These are phyloP conservation scores for Nemania sp. DNA, from an alignment of 2,329 filamentous ascomycete species.

Conservation along the genomic window DNA sequence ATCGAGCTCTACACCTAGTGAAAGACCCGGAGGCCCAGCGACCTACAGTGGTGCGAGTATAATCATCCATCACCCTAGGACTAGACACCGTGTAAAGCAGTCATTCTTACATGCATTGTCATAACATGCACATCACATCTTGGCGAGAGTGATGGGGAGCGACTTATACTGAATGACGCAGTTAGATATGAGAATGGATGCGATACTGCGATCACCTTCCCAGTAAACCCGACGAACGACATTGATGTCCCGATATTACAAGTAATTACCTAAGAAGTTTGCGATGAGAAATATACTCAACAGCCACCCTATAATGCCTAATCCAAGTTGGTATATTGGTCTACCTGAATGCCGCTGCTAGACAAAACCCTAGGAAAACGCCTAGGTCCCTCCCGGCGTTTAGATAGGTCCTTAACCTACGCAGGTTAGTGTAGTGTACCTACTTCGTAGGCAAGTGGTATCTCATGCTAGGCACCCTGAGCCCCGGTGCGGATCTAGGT, in stretches of 20 bases:
- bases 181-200: neutral
- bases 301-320: neutral
- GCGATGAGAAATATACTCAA: neutral
- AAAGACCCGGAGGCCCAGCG: too few relatives aligned
- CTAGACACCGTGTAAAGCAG: neutral
- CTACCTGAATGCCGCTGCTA: conserved; percentile 3
- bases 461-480: too few relatives aligned
- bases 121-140: conserved; percentile 9
- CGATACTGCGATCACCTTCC: neutral
- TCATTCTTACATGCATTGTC: neutral
- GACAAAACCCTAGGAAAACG: too few relatives aligned
- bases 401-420: too few relatives aligned
- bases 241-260: neutral
- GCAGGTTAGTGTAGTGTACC: too few relatives aligned
- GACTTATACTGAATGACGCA: neutral
- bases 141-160: neutral
- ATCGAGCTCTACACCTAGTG: too few relatives aligned
- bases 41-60: neutral
- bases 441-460: too few relatives aligned
- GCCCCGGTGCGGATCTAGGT: too few relatives aligned
- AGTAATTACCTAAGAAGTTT: neutral
- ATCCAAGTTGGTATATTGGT: neutral
- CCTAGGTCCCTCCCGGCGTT: too few relatives aligned
- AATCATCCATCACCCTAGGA: neutral
- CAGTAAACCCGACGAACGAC: neutral